Percentiles rank a stretch among this genome's conserved stretches.
Evolutionary conservation across 2,329 filamentous ascomycete species (phyloP).

Genomic region (Clarireedia homoeocarpa): DNA sequence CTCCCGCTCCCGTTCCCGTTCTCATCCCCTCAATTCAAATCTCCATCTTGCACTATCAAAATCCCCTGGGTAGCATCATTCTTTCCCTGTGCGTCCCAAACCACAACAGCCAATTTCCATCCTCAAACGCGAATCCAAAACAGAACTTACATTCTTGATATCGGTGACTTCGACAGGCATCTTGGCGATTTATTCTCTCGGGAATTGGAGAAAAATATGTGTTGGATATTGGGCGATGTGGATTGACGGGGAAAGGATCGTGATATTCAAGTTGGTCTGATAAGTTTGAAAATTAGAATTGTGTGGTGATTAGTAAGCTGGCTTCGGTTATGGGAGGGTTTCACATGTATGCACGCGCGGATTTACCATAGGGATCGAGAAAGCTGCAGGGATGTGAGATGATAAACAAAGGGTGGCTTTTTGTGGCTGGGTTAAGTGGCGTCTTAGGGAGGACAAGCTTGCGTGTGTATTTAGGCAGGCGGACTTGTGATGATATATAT

Average conservation of each 20-base stretch:
- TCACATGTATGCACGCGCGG: neutral
- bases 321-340: slow-evolving; percentile 10
- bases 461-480: neutral
- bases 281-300: slow-evolving; percentile 5
- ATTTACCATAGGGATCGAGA: too few species aligned
- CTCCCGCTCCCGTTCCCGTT: neutral
- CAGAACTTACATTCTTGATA: slow-evolving; percentile 69
- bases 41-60: neutral
- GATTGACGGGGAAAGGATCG: slow-evolving; percentile 8
- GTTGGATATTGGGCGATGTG: slow-evolving; percentile 1
- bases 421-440: neutral
- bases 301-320: slow-evolving; percentile 15
- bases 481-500: neutral
- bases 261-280: slow-evolving; percentile 8
- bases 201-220: slow-evolving; percentile 16
- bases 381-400: neutral
- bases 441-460: neutral
- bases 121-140: neutral
- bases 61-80: too few species aligned
- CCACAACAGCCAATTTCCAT: neutral
- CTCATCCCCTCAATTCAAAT: neutral
- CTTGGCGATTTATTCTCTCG: slow-evolving; percentile 48
- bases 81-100: neutral
- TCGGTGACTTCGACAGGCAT: slow-evolving; percentile 98
- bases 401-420: neutral